A percentile compares a stretch with the other conserved stretches of the same genome.
These are phyloP conservation scores for Scutellaria galericulata DNA, from an alignment of 257 asterid species.

Conservation along the genomic window DNA sequence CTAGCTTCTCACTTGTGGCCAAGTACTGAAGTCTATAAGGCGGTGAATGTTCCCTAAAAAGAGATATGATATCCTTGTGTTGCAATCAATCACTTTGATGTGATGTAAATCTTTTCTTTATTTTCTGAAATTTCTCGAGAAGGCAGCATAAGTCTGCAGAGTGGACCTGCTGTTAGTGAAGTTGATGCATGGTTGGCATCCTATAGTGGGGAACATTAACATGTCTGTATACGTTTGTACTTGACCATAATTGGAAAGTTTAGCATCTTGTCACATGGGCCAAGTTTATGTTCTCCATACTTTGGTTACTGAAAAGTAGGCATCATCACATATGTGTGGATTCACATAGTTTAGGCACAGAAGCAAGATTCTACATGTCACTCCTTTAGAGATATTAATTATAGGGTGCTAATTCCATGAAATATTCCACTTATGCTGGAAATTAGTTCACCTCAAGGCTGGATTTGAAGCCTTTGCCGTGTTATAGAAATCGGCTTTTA, in stretches of 20 bases:
- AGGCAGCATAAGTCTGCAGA: not conserved
- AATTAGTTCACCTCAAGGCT: conserved; percentile 22
- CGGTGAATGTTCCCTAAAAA: conserved; percentile 29
- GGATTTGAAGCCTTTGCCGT: conserved; percentile 13
- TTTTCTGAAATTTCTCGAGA: conserved; percentile 7
- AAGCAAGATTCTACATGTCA: not conserved
- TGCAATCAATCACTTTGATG: conserved; percentile 16
- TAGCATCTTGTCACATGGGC: conserved; percentile 7
- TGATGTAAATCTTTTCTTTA: not conserved
- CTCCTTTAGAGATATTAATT: not conserved
- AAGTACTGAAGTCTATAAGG: conserved; percentile 27
- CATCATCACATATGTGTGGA: not conserved
- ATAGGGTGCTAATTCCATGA: not conserved
- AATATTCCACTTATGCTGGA: conserved; percentile 17
- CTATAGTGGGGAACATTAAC: conserved; percentile 2
- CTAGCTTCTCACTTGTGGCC: conserved; percentile 31
- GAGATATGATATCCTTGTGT: not conserved
- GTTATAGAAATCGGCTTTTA: not conserved
- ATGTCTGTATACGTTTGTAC: not conserved
- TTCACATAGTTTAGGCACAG: not conserved
- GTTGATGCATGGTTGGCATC: conserved; percentile 12
- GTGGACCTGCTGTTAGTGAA: conserved; percentile 1
- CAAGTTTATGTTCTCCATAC: not conserved
- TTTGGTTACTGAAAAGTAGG: not conserved
- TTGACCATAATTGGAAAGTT: conserved; percentile 5